These are phyloP conservation scores for Nitzschia sp. DNA, from an alignment of 108 stramenopile species.

Conservation along the genomic window DNA sequence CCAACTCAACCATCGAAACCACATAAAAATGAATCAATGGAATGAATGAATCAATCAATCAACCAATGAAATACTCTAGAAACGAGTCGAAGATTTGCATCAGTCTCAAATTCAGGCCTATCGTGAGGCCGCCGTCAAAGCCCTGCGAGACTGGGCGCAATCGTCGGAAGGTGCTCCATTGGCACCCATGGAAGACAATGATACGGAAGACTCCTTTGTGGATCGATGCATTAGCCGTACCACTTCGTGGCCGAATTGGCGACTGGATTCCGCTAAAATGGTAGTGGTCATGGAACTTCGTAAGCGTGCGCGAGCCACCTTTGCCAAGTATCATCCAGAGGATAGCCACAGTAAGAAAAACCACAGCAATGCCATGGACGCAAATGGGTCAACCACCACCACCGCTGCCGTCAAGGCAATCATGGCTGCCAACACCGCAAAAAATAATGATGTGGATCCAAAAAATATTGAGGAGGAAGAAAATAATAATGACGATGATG, in stretches of 20 bases:
- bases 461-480: slow-evolving; percentile 4
- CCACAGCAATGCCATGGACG: background rate
- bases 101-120: slow-evolving; percentile 35
- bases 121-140: slow-evolving; percentile 28
- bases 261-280: slow-evolving; percentile 13
- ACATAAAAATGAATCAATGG: slow-evolving; percentile 25
- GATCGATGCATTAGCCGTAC: slow-evolving; percentile 17
- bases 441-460: background rate
- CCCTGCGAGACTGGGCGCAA: slow-evolving; percentile 20
- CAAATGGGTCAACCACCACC: background rate
- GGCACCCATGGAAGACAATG: slow-evolving; percentile 40
- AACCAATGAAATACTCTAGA: slow-evolving; percentile 14
- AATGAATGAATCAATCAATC: slow-evolving; percentile 28
- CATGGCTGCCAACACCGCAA: background rate
- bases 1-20: background rate
- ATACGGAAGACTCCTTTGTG: slow-evolving; percentile 32
- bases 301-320: slow-evolving; percentile 21
- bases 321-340: slow-evolving; percentile 29
- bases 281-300: slow-evolving; percentile 20
- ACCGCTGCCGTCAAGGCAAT: background rate
- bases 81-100: slow-evolving; percentile 34
- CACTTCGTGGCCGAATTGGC: slow-evolving; percentile 21
- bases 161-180: slow-evolving; percentile 18
- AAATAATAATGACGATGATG: slow-evolving; percentile 7
- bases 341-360: background rate